Percentiles rank a stretch among this genome's conserved stretches.
Conservation (phyloP, 805 yeast genomes). For the Hanseniaspora nectarophila region DNA sequence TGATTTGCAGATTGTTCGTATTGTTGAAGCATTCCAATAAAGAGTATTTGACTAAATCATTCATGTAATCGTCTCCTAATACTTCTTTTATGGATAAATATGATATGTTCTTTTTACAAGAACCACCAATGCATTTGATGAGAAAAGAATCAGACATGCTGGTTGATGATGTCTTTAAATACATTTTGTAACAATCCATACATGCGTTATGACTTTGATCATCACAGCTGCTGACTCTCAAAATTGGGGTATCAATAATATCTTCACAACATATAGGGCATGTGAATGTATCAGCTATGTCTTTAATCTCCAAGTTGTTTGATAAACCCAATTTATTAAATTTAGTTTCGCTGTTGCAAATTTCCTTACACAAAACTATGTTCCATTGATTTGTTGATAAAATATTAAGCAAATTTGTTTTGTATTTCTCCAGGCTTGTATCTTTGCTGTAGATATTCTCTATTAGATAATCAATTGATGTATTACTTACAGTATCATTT, state of each 20-base stretch:
- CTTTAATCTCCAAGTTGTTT: conserved; percentile 18
- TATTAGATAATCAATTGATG: neutral
- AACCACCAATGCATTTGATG: conserved; percentile 35
- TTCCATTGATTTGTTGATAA: conserved; percentile 1
- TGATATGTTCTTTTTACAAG: conserved; percentile 33
- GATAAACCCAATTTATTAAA: neutral
- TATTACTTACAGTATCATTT: neutral
- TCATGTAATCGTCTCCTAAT: conserved; percentile 22
- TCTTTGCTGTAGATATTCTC: neutral
- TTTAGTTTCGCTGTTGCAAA: neutral
- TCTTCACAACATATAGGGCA: conserved; percentile 71
- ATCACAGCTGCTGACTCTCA: conserved; percentile 45
- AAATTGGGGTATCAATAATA: conserved; percentile 26
- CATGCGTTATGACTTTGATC: conserved; percentile 48
- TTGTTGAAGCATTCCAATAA: conserved; percentile 39
- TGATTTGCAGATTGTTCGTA: conserved; percentile 25
- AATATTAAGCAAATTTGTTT: neutral
- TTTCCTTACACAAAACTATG: neutral
- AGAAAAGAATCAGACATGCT: conserved; percentile 55
- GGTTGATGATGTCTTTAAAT: conserved; percentile 36
- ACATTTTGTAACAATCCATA: conserved; percentile 50
- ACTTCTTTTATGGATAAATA: conserved; percentile 29
- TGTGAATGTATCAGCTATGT: neutral
- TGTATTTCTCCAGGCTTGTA: neutral
- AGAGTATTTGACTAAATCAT: conserved; percentile 36